Percentiles rank a stretch among this genome's conserved stretches.
These are phyloP conservation scores for Cicer bijugum DNA, from an alignment of 306 rosid genomes.

Conservation along the genomic window DNA sequence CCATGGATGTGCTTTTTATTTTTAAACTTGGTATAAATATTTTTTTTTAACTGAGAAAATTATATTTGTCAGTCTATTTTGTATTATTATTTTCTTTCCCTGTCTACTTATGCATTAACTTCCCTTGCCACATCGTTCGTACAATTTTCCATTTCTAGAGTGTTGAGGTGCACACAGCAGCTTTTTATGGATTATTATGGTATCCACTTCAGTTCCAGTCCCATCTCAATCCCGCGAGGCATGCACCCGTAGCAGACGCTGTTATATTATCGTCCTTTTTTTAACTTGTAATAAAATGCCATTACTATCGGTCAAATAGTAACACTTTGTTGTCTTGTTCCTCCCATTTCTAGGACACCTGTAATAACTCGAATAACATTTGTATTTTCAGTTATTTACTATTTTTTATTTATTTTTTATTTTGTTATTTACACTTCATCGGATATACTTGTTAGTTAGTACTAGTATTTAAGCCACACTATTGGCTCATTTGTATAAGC, in stretches of 20 bases:
- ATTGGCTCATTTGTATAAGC: not conserved
- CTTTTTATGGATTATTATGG: not conserved
- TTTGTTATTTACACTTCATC: not conserved
- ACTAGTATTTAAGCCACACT: not conserved
- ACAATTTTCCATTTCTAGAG: constrained; percentile 21
- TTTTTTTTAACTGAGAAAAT: not conserved
- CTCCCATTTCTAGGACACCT: not conserved
- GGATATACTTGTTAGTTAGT: not conserved
- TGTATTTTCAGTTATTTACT: not conserved
- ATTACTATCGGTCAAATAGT: constrained; percentile 12
- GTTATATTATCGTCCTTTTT: not conserved
- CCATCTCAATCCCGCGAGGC: constrained; percentile 26
- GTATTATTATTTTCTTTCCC: not conserved
- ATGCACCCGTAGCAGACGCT: constrained; percentile 28
- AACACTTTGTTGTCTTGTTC: not conserved
- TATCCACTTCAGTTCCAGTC: not conserved
- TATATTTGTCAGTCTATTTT: not conserved
- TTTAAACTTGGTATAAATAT: not conserved
- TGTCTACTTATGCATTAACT: not conserved
- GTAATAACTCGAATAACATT: not conserved
- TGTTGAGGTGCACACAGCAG: constrained; percentile 17
- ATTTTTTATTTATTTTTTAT: not conserved
- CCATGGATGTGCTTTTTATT: not conserved
- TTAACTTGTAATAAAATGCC: not conserved
- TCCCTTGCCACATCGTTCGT: not conserved